A percentile compares a stretch with the other conserved stretches of the same genome.
These are phyloP conservation scores for Dendrobium chrysotoxum DNA, from an alignment of 106 monocot genomes.

Conservation along the genomic window DNA sequence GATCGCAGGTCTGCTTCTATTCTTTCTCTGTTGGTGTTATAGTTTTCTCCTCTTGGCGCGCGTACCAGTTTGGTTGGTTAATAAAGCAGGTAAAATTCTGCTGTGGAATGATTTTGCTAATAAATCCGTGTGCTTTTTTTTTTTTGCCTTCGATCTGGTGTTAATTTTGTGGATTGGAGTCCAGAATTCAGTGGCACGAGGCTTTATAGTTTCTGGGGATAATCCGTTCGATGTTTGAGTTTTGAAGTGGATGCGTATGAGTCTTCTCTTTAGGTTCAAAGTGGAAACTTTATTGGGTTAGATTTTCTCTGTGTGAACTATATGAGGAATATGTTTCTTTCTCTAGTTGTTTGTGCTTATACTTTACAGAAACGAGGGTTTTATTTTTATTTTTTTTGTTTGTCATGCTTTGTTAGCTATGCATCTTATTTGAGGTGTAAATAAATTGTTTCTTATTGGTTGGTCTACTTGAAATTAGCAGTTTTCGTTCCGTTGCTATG, in stretches of 20 bases:
- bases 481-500: not conserved
- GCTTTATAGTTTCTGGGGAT: not conserved
- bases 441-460: not conserved
- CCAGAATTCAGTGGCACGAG: not conserved
- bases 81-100: not conserved
- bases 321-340: not conserved
- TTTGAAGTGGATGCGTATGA: not conserved
- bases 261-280: not conserved
- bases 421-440: not conserved
- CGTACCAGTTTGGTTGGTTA: not conserved
- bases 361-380: not conserved
- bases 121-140: not conserved
- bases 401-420: not conserved
- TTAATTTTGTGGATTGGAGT: not conserved
- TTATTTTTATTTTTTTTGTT: not conserved
- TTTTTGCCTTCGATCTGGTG: not conserved
- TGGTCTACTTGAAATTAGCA: not conserved
- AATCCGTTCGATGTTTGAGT: not conserved
- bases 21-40: not conserved
- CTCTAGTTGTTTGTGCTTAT: not conserved
- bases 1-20: conserved; percentile 1
- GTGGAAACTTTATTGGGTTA: not conserved
- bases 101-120: not conserved
- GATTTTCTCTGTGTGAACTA: not conserved
- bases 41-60: not conserved